Percentiles rank a stretch among this genome's conserved stretches.
Conservation (phyloP, 108 stramenopile genomes). For the Conticribra weissflogii region DNA sequence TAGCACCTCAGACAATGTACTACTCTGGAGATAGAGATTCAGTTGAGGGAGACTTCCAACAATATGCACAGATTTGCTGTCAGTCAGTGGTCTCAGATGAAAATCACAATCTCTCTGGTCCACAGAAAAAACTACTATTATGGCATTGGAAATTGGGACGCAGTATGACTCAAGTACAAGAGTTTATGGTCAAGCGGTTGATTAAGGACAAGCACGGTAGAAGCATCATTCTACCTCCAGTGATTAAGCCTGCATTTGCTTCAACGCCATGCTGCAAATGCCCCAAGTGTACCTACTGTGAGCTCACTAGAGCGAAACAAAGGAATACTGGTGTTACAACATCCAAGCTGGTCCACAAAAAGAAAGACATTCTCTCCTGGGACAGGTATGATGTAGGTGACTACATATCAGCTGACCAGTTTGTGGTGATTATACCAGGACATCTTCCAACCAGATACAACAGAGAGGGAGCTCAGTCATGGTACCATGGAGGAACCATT, state of each 20-base stretch:
- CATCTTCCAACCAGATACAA: conserved; percentile 27
- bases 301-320: not conserved
- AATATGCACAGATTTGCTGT: too few relatives aligned
- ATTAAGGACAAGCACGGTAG: too few relatives aligned
- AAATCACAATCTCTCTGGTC: not conserved
- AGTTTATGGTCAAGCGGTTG: not conserved
- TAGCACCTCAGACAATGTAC: too few relatives aligned
- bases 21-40: too few relatives aligned
- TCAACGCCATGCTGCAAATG: not conserved
- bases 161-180: not conserved
- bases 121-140: not conserved
- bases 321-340: not conserved
- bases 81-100: not conserved
- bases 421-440: conserved; percentile 27
- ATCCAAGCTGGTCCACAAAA: not conserved
- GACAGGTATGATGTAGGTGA: conserved; percentile 25
- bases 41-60: too few relatives aligned
- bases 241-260: not conserved
- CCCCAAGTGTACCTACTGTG: not conserved
- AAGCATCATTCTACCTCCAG: not conserved
- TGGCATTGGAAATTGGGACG: not conserved
- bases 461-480: conserved; percentile 2
- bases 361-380: not conserved
- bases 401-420: conserved; percentile 44
- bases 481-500: conserved; percentile 40